Conservation (phyloP, 2,329 filamentous ascomycete species). For the Colletotrichum tropicicola region DNA sequence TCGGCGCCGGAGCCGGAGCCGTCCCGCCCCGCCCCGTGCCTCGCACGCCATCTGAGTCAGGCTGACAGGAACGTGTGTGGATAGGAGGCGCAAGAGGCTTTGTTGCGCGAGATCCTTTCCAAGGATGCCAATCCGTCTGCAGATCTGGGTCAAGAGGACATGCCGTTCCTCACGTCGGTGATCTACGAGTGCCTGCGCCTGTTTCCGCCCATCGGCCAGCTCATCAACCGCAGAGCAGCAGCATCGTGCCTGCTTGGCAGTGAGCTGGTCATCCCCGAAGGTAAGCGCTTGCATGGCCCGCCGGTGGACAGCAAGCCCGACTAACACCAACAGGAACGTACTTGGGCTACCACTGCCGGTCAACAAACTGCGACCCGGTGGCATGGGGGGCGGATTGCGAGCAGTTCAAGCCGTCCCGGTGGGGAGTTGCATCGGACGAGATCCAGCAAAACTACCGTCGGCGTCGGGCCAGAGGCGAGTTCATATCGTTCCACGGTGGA, state of each 20-base stretch:
- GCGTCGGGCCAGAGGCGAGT: slow-evolving; percentile 45
- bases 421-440: slow-evolving; percentile 44
- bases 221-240: slow-evolving; percentile 54
- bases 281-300: background rate
- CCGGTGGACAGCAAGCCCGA: background rate
- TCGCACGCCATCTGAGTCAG: background rate
- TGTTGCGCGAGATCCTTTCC: slow-evolving; percentile 41
- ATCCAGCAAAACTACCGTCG: slow-evolving; percentile 45
- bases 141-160: slow-evolving; percentile 37
- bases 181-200: slow-evolving; percentile 57
- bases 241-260: slow-evolving; percentile 35
- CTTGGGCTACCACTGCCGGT: slow-evolving; percentile 50
- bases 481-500: slow-evolving; percentile 53
- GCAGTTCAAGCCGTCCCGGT: slow-evolving; percentile 48
- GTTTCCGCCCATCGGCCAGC: slow-evolving; percentile 57
- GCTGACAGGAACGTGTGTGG: slow-evolving; percentile 2
- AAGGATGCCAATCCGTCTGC: slow-evolving; percentile 13
- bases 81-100: slow-evolving; percentile 40
- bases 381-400: slow-evolving; percentile 44
- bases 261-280: slow-evolving; percentile 41
- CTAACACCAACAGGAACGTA: slow-evolving; percentile 40
- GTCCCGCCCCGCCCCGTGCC: background rate
- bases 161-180: slow-evolving; percentile 53
- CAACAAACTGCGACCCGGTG: slow-evolving; percentile 44
- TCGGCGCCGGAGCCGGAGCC: background rate